Percentiles rank a stretch among this genome's conserved stretches.
phyloP scores from a whole-genome alignment of 1,139 yeast genomes.

The Citeromyces siamensis region DNA sequence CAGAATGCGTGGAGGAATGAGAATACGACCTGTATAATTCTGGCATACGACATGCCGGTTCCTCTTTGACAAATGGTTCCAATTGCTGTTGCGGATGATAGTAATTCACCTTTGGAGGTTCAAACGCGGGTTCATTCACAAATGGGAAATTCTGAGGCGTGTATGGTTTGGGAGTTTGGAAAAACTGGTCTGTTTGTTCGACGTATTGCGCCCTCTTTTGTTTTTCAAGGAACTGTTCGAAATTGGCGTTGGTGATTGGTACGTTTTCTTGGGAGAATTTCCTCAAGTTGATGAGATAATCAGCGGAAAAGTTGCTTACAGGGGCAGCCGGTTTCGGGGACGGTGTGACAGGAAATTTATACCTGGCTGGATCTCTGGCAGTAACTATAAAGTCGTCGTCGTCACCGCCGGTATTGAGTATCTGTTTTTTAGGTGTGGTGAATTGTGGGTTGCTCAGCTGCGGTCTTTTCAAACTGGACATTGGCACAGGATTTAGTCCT shows the following conservation, averaged over 20 bases:
- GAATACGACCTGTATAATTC: background rate
- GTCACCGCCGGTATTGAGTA: constrained; percentile 13
- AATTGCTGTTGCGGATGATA: constrained; percentile 1
- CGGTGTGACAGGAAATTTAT: constrained; percentile 37
- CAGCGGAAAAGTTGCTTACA: constrained; percentile 12
- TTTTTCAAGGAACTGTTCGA: background rate
- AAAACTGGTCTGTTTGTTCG: background rate
- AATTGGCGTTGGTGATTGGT: background rate
- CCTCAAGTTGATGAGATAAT: constrained; percentile 11
- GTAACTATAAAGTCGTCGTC: constrained; percentile 26
- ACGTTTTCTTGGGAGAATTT: constrained; percentile 1
- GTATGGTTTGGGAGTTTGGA: background rate
- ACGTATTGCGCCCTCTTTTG: background rate
- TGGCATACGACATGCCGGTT: background rate
- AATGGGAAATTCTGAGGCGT: background rate
- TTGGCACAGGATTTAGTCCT: constrained; percentile 19
- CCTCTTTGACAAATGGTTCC: background rate
- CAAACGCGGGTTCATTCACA: background rate
- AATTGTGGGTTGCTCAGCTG: background rate
- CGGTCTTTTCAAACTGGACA: constrained; percentile 14
- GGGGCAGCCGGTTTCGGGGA: constrained; percentile 9
- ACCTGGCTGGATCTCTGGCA: constrained; percentile 22
- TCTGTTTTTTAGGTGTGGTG: constrained; percentile 4
- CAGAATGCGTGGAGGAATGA: background rate
- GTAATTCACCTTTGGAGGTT: constrained; percentile 1